phyloP scores from a whole-genome alignment of 768 basidiomycete genomes.

The Xanthoconium purpureum region DNA sequence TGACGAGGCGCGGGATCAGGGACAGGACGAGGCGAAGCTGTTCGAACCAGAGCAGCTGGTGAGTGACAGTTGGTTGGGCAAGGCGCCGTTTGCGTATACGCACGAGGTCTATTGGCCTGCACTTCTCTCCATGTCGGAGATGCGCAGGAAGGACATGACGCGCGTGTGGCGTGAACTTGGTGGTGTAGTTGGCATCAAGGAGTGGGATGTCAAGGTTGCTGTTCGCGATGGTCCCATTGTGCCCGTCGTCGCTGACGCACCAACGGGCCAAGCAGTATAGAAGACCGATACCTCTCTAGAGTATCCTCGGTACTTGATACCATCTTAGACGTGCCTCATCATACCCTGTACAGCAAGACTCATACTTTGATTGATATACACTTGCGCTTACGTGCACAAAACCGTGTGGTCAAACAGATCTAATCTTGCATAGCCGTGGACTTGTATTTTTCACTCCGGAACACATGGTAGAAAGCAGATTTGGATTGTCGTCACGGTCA shows the following conservation, averaged over 20 bases:
- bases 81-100: conserved; percentile 62
- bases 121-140: conserved; percentile 53
- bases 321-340: background rate
- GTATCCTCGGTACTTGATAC: background rate
- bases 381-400: no score
- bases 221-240: conserved; percentile 13
- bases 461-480: background rate
- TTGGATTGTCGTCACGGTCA: conserved; percentile 23
- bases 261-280: conserved; percentile 11
- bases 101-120: conserved; percentile 76
- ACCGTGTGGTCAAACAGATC: no score
- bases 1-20: conserved; percentile 20
- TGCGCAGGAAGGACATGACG: conserved; percentile 47
- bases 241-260: background rate
- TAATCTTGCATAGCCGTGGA: no score
- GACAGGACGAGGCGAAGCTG: conserved; percentile 30
- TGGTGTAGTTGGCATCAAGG: conserved; percentile 65
- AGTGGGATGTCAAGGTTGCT: conserved; percentile 69
- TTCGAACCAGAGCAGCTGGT: conserved; percentile 72
- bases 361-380: no score
- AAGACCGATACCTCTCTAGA: background rate
- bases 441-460: background rate
- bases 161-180: conserved; percentile 69
- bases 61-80: conserved; percentile 67
- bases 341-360: background rate